Evolutionary conservation across 2,329 filamentous ascomycete genomes (phyloP).

Genomic region (Graphilbum fragrans): DNA sequence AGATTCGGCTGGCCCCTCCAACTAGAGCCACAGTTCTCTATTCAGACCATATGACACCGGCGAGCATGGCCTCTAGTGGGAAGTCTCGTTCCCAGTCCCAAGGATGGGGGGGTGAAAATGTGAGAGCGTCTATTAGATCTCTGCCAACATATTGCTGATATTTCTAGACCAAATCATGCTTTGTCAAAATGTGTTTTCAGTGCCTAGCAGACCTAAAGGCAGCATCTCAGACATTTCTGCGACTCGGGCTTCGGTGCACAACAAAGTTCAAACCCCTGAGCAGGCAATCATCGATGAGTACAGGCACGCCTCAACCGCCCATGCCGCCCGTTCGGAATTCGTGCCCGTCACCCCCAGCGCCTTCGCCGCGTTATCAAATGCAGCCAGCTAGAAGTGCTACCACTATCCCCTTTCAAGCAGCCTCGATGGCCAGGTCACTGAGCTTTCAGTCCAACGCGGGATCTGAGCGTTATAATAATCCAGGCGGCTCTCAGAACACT

Average conservation of each 20-base stretch:
- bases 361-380: neutral
- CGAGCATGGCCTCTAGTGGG: neutral
- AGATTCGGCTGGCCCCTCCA: constrained; percentile 9
- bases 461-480: too few relatives aligned
- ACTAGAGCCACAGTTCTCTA: constrained; percentile 8
- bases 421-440: too few relatives aligned
- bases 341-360: neutral
- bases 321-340: neutral
- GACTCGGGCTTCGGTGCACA: constrained; percentile 9
- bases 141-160: neutral
- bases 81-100: neutral
- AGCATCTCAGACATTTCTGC: constrained; percentile 8
- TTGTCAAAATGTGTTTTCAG: constrained; percentile 11
- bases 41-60: neutral
- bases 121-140: neutral
- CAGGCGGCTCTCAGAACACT: too few relatives aligned
- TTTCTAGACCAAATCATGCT: constrained; percentile 1
- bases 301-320: neutral
- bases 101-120: neutral
- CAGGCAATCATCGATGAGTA: neutral
- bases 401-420: neutral
- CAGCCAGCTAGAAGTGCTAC: neutral
- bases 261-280: constrained; percentile 4
- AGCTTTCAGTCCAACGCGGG: too few relatives aligned
- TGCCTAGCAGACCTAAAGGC: constrained; percentile 10